Evolutionary conservation across 805 yeast species (phyloP).

Genomic region (Priceomyces carsonii): DNA sequence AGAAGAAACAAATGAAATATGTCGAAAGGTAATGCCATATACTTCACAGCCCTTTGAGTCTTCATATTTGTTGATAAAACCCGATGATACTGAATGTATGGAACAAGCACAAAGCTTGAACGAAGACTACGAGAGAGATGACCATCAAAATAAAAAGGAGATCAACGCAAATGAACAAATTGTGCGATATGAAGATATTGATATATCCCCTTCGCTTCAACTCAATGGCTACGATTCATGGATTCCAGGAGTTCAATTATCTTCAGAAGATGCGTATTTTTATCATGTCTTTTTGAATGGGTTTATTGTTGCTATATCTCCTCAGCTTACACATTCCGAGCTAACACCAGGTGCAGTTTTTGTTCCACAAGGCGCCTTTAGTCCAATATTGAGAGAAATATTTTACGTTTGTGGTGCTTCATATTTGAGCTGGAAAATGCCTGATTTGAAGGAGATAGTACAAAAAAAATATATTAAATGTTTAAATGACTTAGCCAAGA

Average conservation of each 20-base stretch:
- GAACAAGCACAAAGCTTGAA: too few relatives aligned
- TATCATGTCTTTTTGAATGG: slow-evolving; percentile 4
- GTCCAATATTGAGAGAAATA: slow-evolving; percentile 4
- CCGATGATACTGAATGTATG: too few relatives aligned
- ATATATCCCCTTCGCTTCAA: neutral
- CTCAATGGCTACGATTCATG: slow-evolving; percentile 3
- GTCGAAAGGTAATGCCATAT: too few relatives aligned
- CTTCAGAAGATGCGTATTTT: slow-evolving; percentile 3
- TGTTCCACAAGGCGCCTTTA: slow-evolving; percentile 5
- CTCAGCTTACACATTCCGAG: slow-evolving; percentile 4
- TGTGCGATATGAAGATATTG: neutral
- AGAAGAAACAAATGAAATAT: too few relatives aligned
- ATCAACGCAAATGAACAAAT: neutral
- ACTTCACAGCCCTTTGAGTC: too few relatives aligned
- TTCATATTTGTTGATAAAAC: too few relatives aligned
- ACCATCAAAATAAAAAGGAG: neutral
- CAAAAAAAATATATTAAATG: slow-evolving; percentile 2
- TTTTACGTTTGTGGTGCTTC: slow-evolving; percentile 7
- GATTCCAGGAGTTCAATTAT: slow-evolving; percentile 6
- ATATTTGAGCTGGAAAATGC: slow-evolving; percentile 6
- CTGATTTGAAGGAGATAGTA: slow-evolving; percentile 1
- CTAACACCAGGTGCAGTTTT: slow-evolving; percentile 5
- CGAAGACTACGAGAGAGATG: neutral
- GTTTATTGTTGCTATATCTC: slow-evolving; percentile 4
- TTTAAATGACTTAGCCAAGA: slow-evolving; percentile 3